Conservation (phyloP, 1,284 basidiomycete genomes). For the Trametes versicolor region DNA sequence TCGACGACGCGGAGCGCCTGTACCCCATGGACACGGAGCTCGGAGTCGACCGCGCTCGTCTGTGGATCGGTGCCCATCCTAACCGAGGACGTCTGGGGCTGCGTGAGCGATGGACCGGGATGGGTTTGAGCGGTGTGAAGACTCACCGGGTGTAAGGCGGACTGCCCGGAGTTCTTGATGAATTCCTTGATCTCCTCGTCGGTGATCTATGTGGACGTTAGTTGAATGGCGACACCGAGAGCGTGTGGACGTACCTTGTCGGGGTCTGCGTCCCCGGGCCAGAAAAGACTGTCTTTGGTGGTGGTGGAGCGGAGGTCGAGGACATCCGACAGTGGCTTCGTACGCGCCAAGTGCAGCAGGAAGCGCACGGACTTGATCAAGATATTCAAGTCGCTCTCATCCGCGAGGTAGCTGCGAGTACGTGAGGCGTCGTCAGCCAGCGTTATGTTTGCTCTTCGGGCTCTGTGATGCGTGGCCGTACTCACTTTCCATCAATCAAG, state of each 20-base stretch:
- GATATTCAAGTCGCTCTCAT: constrained; percentile 40
- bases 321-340: constrained; percentile 40
- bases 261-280: constrained; percentile 40
- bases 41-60: constrained; percentile 31
- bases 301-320: constrained; percentile 39
- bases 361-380: constrained; percentile 43
- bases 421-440: background rate
- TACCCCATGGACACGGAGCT: constrained; percentile 46
- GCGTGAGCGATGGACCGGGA: background rate
- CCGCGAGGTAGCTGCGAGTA: constrained; percentile 34
- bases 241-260: constrained; percentile 29
- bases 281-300: constrained; percentile 34
- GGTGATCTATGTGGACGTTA: constrained; percentile 32
- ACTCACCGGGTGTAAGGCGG: constrained; percentile 48
- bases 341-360: constrained; percentile 37
- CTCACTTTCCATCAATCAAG: constrained; percentile 52
- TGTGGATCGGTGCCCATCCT: constrained; percentile 30
- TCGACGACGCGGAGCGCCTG: constrained; percentile 52
- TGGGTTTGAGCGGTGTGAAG: background rate
- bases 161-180: constrained; percentile 43
- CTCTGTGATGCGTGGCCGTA: constrained; percentile 1
- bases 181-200: constrained; percentile 47
- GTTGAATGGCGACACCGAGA: too few relatives aligned
- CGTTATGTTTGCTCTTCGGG: background rate
- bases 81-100: constrained; percentile 27